These are phyloP conservation scores for Pistacia vera DNA, from an alignment of 345 rosid genomes.

Conservation along the genomic window DNA sequence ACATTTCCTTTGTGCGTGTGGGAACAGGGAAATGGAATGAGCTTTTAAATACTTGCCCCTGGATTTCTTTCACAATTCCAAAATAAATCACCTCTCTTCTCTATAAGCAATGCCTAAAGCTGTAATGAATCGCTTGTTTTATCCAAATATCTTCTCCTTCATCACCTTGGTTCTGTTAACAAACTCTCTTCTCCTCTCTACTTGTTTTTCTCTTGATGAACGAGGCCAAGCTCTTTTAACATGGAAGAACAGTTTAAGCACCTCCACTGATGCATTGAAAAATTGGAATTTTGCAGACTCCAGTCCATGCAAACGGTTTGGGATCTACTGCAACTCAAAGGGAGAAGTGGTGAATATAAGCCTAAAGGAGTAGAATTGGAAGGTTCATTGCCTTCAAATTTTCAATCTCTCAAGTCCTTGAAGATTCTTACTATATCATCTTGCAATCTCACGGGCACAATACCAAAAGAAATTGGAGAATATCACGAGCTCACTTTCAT, in stretches of 20 bases:
- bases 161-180: constrained; percentile 39
- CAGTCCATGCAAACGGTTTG: constrained; percentile 65
- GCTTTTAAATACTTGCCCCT: constrained; percentile 59
- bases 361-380: constrained; percentile 59
- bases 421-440: constrained; percentile 63
- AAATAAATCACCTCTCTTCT: constrained; percentile 36
- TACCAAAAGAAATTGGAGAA: constrained; percentile 72
- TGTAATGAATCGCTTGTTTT: constrained; percentile 43
- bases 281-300: constrained; percentile 63
- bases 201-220: constrained; percentile 58
- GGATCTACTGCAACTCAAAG: constrained; percentile 64
- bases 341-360: constrained; percentile 59
- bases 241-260: constrained; percentile 73
- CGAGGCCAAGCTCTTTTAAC: constrained; percentile 68
- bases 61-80: constrained; percentile 18
- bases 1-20: too few species aligned
- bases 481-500: constrained; percentile 51
- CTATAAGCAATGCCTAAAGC: constrained; percentile 55
- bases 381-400: constrained; percentile 64
- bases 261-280: constrained; percentile 40
- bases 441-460: constrained; percentile 66
- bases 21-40: too few species aligned
- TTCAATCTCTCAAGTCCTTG: constrained; percentile 58
- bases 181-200: constrained; percentile 42
- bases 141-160: constrained; percentile 35